A percentile compares a stretch with the other conserved stretches of the same genome.
These are phyloP conservation scores for Leucocoprinus sp. DNA, from an alignment of 768 basidiomycete genomes.

Conservation along the genomic window DNA sequence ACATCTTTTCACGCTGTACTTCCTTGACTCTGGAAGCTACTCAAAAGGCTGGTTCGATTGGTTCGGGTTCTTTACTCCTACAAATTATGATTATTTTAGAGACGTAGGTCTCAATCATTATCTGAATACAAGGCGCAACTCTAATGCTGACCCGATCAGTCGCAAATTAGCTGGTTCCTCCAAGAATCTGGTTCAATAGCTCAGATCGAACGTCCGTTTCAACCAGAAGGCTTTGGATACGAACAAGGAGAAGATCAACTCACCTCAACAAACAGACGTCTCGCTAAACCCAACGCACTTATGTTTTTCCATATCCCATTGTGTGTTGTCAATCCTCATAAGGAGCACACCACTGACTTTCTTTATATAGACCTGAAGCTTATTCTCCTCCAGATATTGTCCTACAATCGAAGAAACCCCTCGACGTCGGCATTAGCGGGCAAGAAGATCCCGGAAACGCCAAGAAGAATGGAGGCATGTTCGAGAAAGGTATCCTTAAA, in stretches of 20 bases:
- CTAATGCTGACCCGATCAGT: constrained; percentile 24
- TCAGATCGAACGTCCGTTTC: constrained; percentile 77
- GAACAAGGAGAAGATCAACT: constrained; percentile 48
- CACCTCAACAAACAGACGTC: constrained; percentile 36
- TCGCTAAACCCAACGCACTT: constrained; percentile 91
- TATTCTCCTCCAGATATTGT: constrained; percentile 65
- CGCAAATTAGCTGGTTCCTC: constrained; percentile 88
- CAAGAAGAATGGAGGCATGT: constrained; percentile 74
- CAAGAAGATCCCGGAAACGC: constrained; percentile 54
- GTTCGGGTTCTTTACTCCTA: constrained; percentile 56
- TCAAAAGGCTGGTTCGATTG: constrained; percentile 50
- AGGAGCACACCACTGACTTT: not conserved
- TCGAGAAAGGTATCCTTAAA: constrained; percentile 68
- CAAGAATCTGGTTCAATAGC: constrained; percentile 70
- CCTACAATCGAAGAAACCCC: constrained; percentile 43
- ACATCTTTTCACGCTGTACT: constrained; percentile 85
- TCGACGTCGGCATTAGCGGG: constrained; percentile 63
- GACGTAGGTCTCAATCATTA: constrained; percentile 32
- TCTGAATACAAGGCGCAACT: not conserved
- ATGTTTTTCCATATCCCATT: constrained; percentile 99
- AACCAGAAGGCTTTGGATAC: constrained; percentile 65
- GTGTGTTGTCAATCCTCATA: constrained; percentile 31
- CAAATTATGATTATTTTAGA: constrained; percentile 83
- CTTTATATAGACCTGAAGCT: constrained; percentile 53
- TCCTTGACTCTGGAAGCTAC: constrained; percentile 84